Base-by-base conservation (phyloP, 768 basidiomycete species). In the Termitomyces sp. region DNA sequence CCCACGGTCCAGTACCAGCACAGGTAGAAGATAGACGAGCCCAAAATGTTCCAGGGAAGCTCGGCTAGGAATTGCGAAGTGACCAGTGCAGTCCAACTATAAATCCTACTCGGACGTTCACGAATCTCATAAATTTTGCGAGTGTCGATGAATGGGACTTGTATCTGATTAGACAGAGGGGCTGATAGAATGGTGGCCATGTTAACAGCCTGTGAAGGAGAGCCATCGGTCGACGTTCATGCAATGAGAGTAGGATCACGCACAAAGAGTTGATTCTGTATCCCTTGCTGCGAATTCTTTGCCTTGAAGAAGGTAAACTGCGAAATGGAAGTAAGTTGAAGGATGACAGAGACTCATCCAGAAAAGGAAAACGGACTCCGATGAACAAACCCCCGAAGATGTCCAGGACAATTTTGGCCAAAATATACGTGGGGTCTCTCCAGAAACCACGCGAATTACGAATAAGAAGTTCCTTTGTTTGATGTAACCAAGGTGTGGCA, bases 1-100 rank as follows among this genome's bases (percentile, higher is more conserved):
- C 85, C 87, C 29, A 89, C 85, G 1, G 87, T 86, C 84, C 85
- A 89, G 70, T 81, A 91, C 88, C 88, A 91, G 68, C 84, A 87
- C 20, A 86, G 67, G 76, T 85, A 91, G 77, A 85, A 86, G 5
- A 90, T 50, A 0, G 80, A 76, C 0, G 86, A 83, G 31, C 84
- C 84, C 1, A 86, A 14, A 17, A 88, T 82, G 63, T 88, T 87
- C 84, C 85, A 88, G 0, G 87, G 87, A 2, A 88, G 63, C 63
- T 88, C 87, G 7, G 80, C 78, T 4, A 84, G 61, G 60, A 87
- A 76, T 60, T 84, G 84, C 0, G 85, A 75, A 0, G 84, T 82
- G 12, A 84, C 66, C 36, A 86, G 72, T 0, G 85, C 85, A 0
- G 81, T 75, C 88, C 88, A 90, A 53, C 78, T 78, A 71, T 88